Conservation (phyloP, 345 rosid species). For the Capsella bursapastoris region DNA sequence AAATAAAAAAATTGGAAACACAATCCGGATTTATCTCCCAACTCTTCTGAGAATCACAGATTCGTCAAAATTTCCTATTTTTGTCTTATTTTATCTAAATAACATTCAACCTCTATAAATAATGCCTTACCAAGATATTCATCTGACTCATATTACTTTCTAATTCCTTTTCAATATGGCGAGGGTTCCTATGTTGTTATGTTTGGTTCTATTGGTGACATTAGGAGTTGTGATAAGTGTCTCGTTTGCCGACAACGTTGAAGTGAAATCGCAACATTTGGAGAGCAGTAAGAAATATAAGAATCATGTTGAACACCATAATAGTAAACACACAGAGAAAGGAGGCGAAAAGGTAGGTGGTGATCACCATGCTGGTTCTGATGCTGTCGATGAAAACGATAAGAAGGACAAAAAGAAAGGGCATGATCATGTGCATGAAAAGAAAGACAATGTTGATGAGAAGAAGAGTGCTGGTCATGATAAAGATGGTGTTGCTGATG, state of each 20-base stretch:
- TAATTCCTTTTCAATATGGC: slow-evolving; percentile 30
- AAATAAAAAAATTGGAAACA: background rate
- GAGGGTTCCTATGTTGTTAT: slow-evolving; percentile 36
- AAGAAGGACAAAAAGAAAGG: slow-evolving; percentile 14
- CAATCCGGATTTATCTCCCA: slow-evolving; percentile 38
- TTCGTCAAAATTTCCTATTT: slow-evolving; percentile 25
- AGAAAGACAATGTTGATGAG: background rate
- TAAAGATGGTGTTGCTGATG: background rate
- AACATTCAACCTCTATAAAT: slow-evolving; percentile 32
- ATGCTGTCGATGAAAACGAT: background rate
- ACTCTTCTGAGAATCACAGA: slow-evolving; percentile 39
- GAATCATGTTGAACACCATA: slow-evolving; percentile 9
- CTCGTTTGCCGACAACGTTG: slow-evolving; percentile 33
- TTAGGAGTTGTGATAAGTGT: slow-evolving; percentile 37
- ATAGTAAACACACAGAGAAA: slow-evolving; percentile 23
- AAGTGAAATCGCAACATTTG: slow-evolving; percentile 22
- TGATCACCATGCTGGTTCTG: slow-evolving; percentile 22
- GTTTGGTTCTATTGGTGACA: slow-evolving; percentile 41
- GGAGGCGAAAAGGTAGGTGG: slow-evolving; percentile 9
- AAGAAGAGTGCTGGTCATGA: slow-evolving; percentile 36
- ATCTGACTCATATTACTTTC: slow-evolving; percentile 17
- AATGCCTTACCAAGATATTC: slow-evolving; percentile 8
- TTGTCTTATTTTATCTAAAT: slow-evolving; percentile 33
- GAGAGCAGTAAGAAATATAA: slow-evolving; percentile 18
- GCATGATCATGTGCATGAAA: slow-evolving; percentile 7